phyloP scores from a whole-genome alignment of 768 basidiomycete genomes.

The Tulasnella sp. region DNA sequence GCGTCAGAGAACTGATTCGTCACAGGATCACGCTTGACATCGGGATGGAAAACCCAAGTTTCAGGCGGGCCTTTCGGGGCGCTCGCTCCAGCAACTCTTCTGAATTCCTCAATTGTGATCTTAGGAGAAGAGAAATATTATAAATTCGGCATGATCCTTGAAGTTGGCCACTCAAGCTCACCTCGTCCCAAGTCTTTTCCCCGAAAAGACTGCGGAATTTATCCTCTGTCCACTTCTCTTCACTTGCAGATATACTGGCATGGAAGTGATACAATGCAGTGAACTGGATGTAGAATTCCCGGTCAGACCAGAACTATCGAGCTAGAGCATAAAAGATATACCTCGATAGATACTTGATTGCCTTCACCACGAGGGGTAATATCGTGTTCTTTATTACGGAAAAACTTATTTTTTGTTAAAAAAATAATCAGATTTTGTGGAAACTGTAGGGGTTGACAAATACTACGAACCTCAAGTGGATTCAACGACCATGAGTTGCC shows the following conservation, averaged over 20 bases:
- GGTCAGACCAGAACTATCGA: neutral
- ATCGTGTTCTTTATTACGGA: neutral
- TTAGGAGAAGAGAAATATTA: neutral
- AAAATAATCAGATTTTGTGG: too few species aligned
- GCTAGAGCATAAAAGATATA: neutral
- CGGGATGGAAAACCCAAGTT: neutral
- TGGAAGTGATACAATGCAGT: slow-evolving; percentile 11
- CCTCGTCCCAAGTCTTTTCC: slow-evolving; percentile 6
- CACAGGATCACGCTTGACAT: neutral
- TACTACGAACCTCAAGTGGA: neutral
- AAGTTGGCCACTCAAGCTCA: slow-evolving; percentile 4
- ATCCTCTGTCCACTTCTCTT: slow-evolving; percentile 15
- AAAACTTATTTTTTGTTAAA: too few species aligned
- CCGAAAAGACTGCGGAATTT: neutral
- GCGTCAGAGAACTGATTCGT: slow-evolving; percentile 13
- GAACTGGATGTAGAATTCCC: neutral
- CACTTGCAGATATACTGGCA: slow-evolving; percentile 13
- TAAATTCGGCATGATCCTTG: neutral
- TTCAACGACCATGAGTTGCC: slow-evolving; percentile 9
- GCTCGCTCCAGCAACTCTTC: neutral
- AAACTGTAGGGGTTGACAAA: too few species aligned
- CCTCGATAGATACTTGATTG: slow-evolving; percentile 10
- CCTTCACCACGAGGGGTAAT: neutral
- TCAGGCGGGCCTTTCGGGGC: neutral
- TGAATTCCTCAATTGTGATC: neutral